Percentiles rank a stretch among this genome's conserved stretches.
Evolutionary conservation across 257 asterid genomes (phyloP).

Genomic region (Asclepias syriaca): DNA sequence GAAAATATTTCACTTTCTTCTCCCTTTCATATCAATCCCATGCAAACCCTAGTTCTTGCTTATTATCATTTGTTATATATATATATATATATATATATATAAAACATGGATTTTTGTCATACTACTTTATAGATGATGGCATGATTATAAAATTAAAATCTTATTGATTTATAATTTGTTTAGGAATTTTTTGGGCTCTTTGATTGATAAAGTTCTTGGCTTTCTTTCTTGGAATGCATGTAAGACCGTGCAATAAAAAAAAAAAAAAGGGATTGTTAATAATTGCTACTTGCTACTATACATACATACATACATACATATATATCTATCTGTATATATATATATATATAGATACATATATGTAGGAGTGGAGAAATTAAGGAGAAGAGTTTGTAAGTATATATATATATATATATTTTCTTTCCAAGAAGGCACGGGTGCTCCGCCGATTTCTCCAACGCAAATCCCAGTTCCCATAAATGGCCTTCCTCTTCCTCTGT

Average conservation of each 20-base stretch:
- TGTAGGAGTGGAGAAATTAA: no score
- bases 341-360: no score
- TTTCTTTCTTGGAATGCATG: slow-evolving; percentile 14
- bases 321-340: no score
- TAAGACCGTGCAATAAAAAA: slow-evolving; percentile 24
- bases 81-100: neutral
- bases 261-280: slow-evolving; percentile 1
- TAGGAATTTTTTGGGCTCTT: slow-evolving; percentile 8
- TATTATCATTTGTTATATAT: neutral
- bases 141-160: neutral
- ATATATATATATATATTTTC: neutral
- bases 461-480: slow-evolving; percentile 27
- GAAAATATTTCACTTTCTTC: slow-evolving; percentile 2
- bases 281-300: neutral
- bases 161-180: neutral
- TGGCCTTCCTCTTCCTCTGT: slow-evolving; percentile 16
- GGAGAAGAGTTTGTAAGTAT: no score
- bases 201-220: slow-evolving; percentile 14
- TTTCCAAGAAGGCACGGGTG: slow-evolving; percentile 39
- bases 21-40: slow-evolving; percentile 12
- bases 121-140: slow-evolving; percentile 5
- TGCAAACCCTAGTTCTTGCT: slow-evolving; percentile 21
- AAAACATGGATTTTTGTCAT: neutral
- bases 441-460: slow-evolving; percentile 40
- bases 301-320: neutral